Base-by-base conservation (phyloP, 768 basidiomycete genomes). In the Cantharellus anzutake region DNA sequence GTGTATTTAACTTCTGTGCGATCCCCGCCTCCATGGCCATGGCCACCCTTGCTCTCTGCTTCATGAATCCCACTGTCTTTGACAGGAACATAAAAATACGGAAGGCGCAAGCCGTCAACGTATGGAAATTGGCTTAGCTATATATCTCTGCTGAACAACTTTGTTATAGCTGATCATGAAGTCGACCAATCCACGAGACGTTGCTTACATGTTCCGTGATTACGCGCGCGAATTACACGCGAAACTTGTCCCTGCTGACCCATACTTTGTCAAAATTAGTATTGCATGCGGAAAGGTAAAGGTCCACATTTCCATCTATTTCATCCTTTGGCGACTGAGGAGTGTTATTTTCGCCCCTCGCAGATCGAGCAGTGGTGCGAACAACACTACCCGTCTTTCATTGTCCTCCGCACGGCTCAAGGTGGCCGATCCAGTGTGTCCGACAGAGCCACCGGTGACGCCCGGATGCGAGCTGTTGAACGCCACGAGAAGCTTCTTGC, bases 21-120 rank as follows among this genome's bases (percentile, higher is more conserved):
- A 86, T 98, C 61, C 94, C 94, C 3, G 86, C 83, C 16, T 78
- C 83, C 7, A 97, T 98, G 93, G 92, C 94, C 0, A 84, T 99
- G 63, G 93, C 94, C 5, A 98, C 94, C 4, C 76, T 99, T 29
- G 80, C 83, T 56, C 70, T 88, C 52, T 94, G 91, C 70, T 97
- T 92, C 73, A 92, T 89, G 87, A 98, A 98, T 72, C 79, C 79
- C 4, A 73, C 73, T 4, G 85, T 97, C 78, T 81, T 97, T 71
- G 77, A 84, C 64, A 71, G 77, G 66, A 93, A 96, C 68, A 82
- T 96, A 68, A 98, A 99, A 73, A 99, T 99, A 63, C 79, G 93
- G 61, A 92, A 91, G 68, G 91, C 90, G 1, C 80, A 83, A 64
- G 91, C 94, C 52, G 90, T 92, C 2, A 66, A 73, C 64, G 93